Percentiles rank a stretch among this genome's conserved stretches.
These are phyloP conservation scores for Candida argentea DNA, from an alignment of 805 yeast species.

Conservation along the genomic window DNA sequence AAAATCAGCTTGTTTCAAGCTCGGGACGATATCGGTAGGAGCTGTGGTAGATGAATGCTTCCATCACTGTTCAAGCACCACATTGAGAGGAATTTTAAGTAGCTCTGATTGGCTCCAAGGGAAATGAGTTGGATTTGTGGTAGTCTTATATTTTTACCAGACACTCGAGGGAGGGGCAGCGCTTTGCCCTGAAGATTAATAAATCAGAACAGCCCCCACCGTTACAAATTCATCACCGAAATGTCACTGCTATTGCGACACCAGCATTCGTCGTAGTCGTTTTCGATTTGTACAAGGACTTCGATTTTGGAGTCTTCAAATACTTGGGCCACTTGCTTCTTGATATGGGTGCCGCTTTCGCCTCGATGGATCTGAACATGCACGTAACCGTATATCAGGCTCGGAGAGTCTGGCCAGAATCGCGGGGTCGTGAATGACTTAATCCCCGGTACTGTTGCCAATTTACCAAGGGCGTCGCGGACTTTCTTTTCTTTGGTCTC, in stretches of 20 bases:
- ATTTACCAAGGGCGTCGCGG: slow-evolving; percentile 56
- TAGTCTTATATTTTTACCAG: neutral
- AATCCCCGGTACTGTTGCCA: slow-evolving; percentile 66
- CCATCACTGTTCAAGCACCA: no score
- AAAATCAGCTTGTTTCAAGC: no score
- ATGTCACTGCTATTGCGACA: slow-evolving; percentile 28
- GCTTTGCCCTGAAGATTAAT: neutral
- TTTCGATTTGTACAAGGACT: slow-evolving; percentile 60
- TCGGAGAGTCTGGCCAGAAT: slow-evolving; percentile 61
- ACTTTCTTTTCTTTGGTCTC: slow-evolving; percentile 51
- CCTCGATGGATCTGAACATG: slow-evolving; percentile 69
- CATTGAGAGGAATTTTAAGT: no score
- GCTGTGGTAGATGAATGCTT: no score
- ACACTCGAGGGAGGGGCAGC: neutral
- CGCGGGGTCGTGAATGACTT: slow-evolving; percentile 81
- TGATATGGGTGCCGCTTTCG: slow-evolving; percentile 51
- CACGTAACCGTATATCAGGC: slow-evolving; percentile 47
- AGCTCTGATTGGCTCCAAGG: no score
- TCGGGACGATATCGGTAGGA: no score
- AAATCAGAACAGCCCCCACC: neutral
- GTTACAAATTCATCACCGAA: neutral
- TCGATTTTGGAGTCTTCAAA: slow-evolving; percentile 41
- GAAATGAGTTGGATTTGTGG: no score
- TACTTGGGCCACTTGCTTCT: slow-evolving; percentile 48
- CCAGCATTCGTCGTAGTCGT: slow-evolving; percentile 58